These are phyloP conservation scores for Cystofilobasidium ferigula DNA, from an alignment of 768 basidiomycete species.

Conservation along the genomic window DNA sequence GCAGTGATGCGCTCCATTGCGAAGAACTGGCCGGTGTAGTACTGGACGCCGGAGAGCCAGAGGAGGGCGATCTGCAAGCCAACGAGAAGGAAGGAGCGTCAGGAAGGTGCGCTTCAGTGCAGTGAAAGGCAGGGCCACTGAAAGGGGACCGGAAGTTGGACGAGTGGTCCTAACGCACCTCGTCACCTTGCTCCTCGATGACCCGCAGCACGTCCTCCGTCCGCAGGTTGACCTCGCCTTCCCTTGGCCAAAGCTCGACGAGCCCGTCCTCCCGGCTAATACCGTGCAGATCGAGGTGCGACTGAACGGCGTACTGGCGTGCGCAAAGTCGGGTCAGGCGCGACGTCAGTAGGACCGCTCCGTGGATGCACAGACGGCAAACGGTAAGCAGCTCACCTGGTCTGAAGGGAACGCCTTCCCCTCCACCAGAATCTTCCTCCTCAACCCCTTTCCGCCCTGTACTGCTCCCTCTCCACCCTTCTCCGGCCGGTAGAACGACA, in stretches of 20 bases:
- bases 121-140: background rate
- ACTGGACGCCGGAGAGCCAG: conserved; percentile 86
- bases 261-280: conserved; percentile 65
- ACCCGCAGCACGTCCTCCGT: conserved; percentile 74
- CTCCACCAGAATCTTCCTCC: conserved; percentile 93
- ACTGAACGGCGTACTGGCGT: conserved; percentile 84
- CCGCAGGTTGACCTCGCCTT: conserved; percentile 72
- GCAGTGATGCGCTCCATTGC: conserved; percentile 72
- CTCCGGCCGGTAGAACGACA: conserved; percentile 76
- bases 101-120: background rate
- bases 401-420: conserved; percentile 91
- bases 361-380: background rate
- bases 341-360: background rate
- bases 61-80: conserved; percentile 80
- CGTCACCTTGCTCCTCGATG: conserved; percentile 48
- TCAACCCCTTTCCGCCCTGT: no score
- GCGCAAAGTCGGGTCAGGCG: background rate
- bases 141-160: background rate
- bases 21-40: conserved; percentile 94
- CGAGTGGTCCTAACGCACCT: conserved; percentile 26
- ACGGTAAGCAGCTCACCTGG: conserved; percentile 50
- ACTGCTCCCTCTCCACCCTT: conserved; percentile 42
- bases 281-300: conserved; percentile 74
- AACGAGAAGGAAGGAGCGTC: conserved; percentile 25
- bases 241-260: conserved; percentile 65